A percentile compares a stretch with the other conserved stretches of the same genome.
Evolutionary conservation across 352 stramenopile species (phyloP).

Genomic region (Phytophthora ohioensis): DNA sequence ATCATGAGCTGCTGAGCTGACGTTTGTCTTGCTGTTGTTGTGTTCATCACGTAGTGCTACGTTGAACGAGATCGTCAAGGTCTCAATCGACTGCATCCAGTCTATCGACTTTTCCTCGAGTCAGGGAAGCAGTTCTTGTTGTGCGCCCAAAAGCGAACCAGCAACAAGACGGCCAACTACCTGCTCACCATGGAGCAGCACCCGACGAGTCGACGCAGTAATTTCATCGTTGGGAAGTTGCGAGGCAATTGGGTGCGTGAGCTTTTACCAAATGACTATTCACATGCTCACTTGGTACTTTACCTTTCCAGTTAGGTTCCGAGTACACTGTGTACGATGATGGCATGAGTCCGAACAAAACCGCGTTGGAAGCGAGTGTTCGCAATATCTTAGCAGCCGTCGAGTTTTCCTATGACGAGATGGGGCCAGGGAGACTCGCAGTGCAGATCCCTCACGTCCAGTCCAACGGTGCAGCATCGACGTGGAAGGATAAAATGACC

Average conservation of each 20-base stretch:
- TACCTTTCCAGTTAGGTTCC: slow-evolving; percentile 48
- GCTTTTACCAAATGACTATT: too few relatives aligned
- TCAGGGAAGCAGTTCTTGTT: slow-evolving; percentile 60
- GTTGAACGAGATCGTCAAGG: slow-evolving; percentile 63
- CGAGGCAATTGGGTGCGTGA: slow-evolving; percentile 61
- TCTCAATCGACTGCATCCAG: slow-evolving; percentile 56
- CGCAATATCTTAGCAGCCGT: slow-evolving; percentile 56
- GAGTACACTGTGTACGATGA: slow-evolving; percentile 70
- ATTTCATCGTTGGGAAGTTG: slow-evolving; percentile 63
- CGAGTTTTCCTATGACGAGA: slow-evolving; percentile 78
- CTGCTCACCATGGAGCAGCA: slow-evolving; percentile 60
- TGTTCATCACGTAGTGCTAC: slow-evolving; percentile 45
- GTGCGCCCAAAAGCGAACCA: slow-evolving; percentile 57
- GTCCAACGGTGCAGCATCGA: slow-evolving; percentile 24
- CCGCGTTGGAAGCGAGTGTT: slow-evolving; percentile 52
- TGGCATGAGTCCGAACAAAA: slow-evolving; percentile 59
- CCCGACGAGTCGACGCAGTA: slow-evolving; percentile 44
- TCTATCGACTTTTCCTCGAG: slow-evolving; percentile 70
- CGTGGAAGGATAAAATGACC: slow-evolving; percentile 43
- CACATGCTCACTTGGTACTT: too few relatives aligned
- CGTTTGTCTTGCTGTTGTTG: too few relatives aligned
- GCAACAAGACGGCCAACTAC: slow-evolving; percentile 71
- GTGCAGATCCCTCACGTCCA: slow-evolving; percentile 54
- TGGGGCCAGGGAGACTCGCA: slow-evolving; percentile 61
- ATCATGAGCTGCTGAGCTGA: too few relatives aligned